These are phyloP conservation scores for Ceratobasidium sp. DNA, from an alignment of 1,284 basidiomycete species.

Conservation along the genomic window DNA sequence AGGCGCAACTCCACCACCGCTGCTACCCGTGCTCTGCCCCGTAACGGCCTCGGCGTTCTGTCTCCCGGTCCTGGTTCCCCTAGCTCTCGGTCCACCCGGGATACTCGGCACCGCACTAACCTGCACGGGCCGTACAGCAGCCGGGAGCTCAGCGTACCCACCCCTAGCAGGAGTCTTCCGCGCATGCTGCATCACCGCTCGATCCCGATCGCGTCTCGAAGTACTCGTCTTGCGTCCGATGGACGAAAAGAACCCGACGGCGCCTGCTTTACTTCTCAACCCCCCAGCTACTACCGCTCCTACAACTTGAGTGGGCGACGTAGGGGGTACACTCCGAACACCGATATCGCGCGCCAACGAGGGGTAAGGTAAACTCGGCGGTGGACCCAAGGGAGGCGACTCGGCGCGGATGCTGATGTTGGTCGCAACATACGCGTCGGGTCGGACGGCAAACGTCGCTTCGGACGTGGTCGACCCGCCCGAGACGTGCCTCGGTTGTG, in stretches of 20 bases:
- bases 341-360: conserved; percentile 62
- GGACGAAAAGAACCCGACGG: conserved; percentile 74
- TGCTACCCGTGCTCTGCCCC: neutral
- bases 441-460: conserved; percentile 79
- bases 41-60: neutral
- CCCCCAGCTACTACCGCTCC: conserved; percentile 51
- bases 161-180: conserved; percentile 45
- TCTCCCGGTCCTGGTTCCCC: conserved; percentile 49
- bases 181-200: conserved; percentile 27
- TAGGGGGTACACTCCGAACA: conserved; percentile 48
- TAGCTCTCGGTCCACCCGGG: conserved; percentile 81
- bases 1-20: too few species aligned
- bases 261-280: conserved; percentile 42
- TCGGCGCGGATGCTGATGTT: conserved; percentile 70
- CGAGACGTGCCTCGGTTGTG: conserved; percentile 71
- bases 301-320: conserved; percentile 43
- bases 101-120: conserved; percentile 65
- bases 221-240: conserved; percentile 78
- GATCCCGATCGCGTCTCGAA: conserved; percentile 54
- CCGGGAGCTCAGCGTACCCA: conserved; percentile 55
- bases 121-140: conserved; percentile 53
- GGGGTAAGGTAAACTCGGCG: conserved; percentile 80
- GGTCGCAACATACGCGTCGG: conserved; percentile 80
- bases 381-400: conserved; percentile 66
- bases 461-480: conserved; percentile 78